Base-by-base conservation (phyloP, 202 grass and related monocot genomes). In the Carex sylvatica region DNA sequence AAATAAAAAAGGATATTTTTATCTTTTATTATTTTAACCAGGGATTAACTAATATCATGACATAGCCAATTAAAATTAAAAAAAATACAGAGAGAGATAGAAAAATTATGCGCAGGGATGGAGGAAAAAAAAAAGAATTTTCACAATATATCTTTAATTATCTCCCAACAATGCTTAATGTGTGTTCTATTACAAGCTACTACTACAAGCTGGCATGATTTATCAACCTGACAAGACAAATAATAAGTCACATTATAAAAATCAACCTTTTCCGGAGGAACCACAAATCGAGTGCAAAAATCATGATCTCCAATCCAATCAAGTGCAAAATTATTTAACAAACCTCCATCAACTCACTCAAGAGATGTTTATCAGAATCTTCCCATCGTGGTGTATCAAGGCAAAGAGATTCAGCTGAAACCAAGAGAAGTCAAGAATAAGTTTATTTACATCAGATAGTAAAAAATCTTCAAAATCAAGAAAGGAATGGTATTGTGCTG, bases 281-380 rank as follows among this genome's bases (percentile, higher is more conserved):
- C 44, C 47, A 87, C 63, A 84, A 94, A 87, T 90, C 80, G 82
- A 71, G 80, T 80, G 54, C 74, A 93, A 24, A 94, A 94, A 56
- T 85, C 87, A 55, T 88, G 84, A 91, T 98, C 92, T 78, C 83
- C 61, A 59, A 93, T 91, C 71, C 76, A 64, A 54, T 94, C 92
- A 85, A 97, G 87, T 44, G 60, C 63, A 75, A 55, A 55, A 80
- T 86, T 56, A 88, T 52, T 5, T 8, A 26, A 66, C 81, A 55
- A 49, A 97, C 94, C 90, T 98, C 95, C 78, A 91, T 82, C 63
- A 98, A 74, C 65, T 95, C 89, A 90, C 88, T 93, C 78, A 95
- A 88, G 51, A 89, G 87, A 86, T 87, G 85, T 88, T 92, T 98
- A 30, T 89, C 92, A 85, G 77, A 87, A 80, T 90, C 84, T 83